Evolutionary conservation across 805 yeast species (phyloP).

Genomic region (Metschnikowia henanensis): DNA sequence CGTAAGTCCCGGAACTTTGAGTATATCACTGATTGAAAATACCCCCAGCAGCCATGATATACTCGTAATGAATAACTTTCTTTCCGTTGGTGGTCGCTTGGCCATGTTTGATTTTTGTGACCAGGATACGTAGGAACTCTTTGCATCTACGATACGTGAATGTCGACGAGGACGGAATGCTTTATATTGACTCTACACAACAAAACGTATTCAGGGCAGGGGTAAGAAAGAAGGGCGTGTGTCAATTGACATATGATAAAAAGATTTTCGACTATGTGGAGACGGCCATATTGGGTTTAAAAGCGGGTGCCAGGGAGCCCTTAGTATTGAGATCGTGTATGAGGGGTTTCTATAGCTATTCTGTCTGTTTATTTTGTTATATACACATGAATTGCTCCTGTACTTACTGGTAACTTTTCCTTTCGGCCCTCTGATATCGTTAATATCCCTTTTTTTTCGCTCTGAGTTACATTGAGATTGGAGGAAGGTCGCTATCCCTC

Average conservation of each 20-base stretch:
- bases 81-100: background rate
- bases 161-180: background rate
- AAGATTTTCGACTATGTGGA: background rate
- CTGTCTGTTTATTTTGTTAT: too few species aligned
- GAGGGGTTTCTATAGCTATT: background rate
- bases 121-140: background rate
- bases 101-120: background rate
- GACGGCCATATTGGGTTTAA: background rate
- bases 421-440: too few species aligned
- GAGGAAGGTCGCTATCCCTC: too few species aligned
- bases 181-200: background rate
- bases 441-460: too few species aligned
- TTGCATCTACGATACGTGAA: background rate
- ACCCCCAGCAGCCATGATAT: background rate
- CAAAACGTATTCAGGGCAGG: background rate
- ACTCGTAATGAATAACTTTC: background rate
- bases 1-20: background rate
- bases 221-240: background rate
- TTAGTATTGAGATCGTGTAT: background rate
- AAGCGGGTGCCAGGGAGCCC: background rate
- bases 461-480: too few species aligned
- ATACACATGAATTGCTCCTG: too few species aligned
- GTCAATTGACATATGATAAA: background rate
- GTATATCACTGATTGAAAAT: background rate
- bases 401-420: too few species aligned